Evolutionary conservation across 2,329 filamentous ascomycete species (phyloP).

Genomic region (Penicillium freii): DNA sequence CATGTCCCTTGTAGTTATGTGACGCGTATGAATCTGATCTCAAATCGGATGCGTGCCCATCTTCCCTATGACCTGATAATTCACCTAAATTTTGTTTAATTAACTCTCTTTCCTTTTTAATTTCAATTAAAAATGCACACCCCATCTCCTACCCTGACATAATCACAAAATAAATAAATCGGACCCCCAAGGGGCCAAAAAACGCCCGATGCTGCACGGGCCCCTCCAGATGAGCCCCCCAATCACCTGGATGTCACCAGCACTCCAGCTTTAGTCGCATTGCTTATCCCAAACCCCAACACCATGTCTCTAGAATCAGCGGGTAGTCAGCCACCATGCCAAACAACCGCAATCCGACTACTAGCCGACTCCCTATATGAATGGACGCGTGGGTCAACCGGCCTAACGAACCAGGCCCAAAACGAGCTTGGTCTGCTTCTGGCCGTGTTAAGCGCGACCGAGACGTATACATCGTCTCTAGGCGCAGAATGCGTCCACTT

Average conservation of each 20-base stretch:
- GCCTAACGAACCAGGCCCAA: conserved; percentile 12
- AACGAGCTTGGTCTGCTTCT: conserved; percentile 17
- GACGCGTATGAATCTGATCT: background rate
- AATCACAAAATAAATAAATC: background rate
- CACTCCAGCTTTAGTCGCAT: background rate
- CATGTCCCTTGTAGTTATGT: background rate
- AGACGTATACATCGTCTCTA: background rate
- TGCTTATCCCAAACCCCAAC: background rate
- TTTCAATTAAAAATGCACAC: background rate
- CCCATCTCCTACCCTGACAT: background rate
- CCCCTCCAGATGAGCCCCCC: background rate
- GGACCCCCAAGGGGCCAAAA: background rate
- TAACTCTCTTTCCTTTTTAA: background rate
- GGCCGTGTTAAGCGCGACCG: conserved; percentile 2
- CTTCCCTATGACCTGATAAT: background rate
- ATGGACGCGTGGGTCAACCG: conserved; percentile 11
- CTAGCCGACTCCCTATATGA: conserved; percentile 15
- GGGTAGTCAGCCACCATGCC: background rate
- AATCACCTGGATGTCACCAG: background rate
- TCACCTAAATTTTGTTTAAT: background rate
- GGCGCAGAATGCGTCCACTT: too few species aligned
- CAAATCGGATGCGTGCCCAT: background rate
- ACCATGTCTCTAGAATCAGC: background rate
- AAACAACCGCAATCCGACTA: conserved; percentile 11
- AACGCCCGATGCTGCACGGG: background rate